Base-by-base conservation (phyloP, 495 filamentous ascomycete species). In the Annulohypoxylon bovei region DNA sequence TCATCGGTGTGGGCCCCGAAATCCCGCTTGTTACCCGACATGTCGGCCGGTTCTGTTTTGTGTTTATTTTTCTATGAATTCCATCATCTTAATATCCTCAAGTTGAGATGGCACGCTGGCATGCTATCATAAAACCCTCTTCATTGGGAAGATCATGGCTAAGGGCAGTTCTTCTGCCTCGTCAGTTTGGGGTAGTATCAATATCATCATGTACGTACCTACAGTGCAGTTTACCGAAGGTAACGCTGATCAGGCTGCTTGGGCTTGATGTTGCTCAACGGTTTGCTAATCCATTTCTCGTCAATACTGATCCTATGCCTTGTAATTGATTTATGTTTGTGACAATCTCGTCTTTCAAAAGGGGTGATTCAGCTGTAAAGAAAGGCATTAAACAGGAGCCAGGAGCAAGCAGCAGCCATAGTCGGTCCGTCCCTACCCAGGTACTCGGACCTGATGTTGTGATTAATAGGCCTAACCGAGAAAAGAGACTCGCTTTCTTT, bases 1-100 rank as follows among this genome's bases (percentile, higher is more conserved):
- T 59, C 58, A 53, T 64, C 63, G 63, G 63, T 49, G 69, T 72
- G 68, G 68, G 68, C 58, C 68, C 68, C 68, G 68, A 71, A 62
- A 58, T 58, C 25, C 57, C 63, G 57, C 25, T 57, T 23, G 27
- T 16, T 47, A 49, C 11, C 68, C 68, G 63, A 71, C 22, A 37
- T 42, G 9, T 66, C 68, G 68, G 68, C 35, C 32, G 16, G 25
- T 47, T 46, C 32, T 56, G 12, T 20, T 30, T 25, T 42, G 6
- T 6, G 18, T 18, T 54, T 20, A 7, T 44, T 35, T 54, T 47
- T 7, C 5, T 14, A 23, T 40, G 8, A 30, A 9, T 60, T 25
- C 18, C 46, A 27, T 42, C 39, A 47, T 16, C 1, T 20, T 16
- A 11, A 28, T 12, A 25, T n/a, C 6, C 20, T 22, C 25, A 18